Evolutionary conservation across 140 eudicot species (phyloP), one percentile per base, ranked within the genome.

Genomic region (Eryngium alpinum): DNA sequence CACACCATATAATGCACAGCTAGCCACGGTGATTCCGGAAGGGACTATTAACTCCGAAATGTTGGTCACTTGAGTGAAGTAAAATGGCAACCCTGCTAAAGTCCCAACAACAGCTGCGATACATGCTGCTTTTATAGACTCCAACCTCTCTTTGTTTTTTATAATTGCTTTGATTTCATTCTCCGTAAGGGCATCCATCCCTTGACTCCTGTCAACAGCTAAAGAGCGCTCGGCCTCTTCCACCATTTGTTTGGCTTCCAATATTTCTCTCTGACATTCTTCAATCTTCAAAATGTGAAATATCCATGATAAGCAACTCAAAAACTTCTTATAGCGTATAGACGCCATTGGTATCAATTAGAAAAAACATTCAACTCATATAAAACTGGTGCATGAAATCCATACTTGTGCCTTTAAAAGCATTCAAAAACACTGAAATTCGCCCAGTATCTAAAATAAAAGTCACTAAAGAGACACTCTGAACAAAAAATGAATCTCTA

Each of bases 1-100:
- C n/a, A 90, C 96, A 46, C 99, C 99, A 83, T 90, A 96, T 77
- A 96, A 87, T 16, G 97, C 98, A 85, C 97, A 96, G 82, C 98
- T 90, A 76, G 86, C 75, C 79, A 93, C 88, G 79, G 91, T 91
- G 85, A 91, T 85, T n/a, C 84, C 91, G 65, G 91, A 82, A 65
- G 98, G 98, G 44, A 93, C 89, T 78, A 96, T 77, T 29, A 96
- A 85, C 81, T 93, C 85, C 16, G 92, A 81, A 65, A 79, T 78
- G 87, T 77, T 82, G 56, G 90, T 63, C 63, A 78, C 83, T 43
- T 88, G 91, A 77, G 94, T 38, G 56, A 93, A 80, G 77, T 88
- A 84, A 72, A 95, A 85, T 12, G 99, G 99, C 29, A 91, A 82
- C 46, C 89, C 89, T 19, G 94, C 98, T 34, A 96, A 73, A 21